Evolutionary conservation across 495 filamentous ascomycete species (phyloP), one percentile per base, ranked within the genome.

Genomic region (Tuber microsphaerosporum): DNA sequence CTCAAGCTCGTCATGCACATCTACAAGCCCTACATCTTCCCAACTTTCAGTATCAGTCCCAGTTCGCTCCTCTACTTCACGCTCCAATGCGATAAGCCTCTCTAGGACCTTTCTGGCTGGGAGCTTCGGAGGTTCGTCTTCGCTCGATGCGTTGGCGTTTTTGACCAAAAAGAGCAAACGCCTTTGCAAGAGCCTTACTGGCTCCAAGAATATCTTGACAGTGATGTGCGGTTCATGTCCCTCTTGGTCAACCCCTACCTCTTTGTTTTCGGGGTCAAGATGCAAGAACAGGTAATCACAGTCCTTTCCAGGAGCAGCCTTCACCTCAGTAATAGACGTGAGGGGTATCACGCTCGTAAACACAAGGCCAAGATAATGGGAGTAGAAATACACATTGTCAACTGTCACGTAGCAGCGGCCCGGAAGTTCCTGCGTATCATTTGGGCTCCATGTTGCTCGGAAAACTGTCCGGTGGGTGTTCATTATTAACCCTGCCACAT

Each of bases 251-350:
- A 89, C 90, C 2, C 87, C 89, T 51, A 88, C 88, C 61, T 88
- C 86, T 46, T 90, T 88, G 2, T 84, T 81, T 61, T 89, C 87
- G 0, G 79, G 79, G 74, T 91, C 90, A 14, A 96, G 86, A 81
- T 98, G 95, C 69, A 98, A 84, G 84, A 92, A 97, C 31, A 99
- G 88, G 82, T 94, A 96, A 83, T 99, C 95, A 82, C 92, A 97
- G 76, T 98, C 94, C 79, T 90, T 89, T 46, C 94, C 96, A 39
- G 92, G 89, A 17, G 94, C 93, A 61, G 93, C 92, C 34, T 94
- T 97, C 69, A 98, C 92, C 82, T 97, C 95, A 51, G 88, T 88
- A 75, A 98, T 92, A 73, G 85, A 88, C n/a, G 89, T 87, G 69
- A 99, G 86, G 48, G 87, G 88, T 46, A 93, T 88, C 31, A 88